Base-by-base conservation (phyloP, 1,284 basidiomycete species). In the Trichosporon coremiiforme region DNA sequence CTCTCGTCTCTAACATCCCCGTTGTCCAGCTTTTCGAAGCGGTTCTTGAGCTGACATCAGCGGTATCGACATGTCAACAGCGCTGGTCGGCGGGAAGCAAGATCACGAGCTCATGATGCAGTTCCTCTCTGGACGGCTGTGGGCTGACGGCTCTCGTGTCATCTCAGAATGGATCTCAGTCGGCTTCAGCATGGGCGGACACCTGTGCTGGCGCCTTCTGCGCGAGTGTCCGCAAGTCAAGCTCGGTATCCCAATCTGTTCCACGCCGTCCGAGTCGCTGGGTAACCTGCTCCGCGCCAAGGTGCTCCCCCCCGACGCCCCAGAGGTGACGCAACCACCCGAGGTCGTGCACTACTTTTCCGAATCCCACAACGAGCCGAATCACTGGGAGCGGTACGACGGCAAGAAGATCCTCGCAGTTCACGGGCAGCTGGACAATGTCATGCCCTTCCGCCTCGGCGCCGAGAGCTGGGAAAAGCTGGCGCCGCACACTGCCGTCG, bases 91-190 rank as follows among this genome's bases (percentile, higher is more conserved):
- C 47, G 71, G 69, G 6, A 38, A 38, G 7, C 67, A 70, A 35
- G 94, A 96, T 77, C 87, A 93, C 8, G 90, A 90, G 0, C 90
- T 90, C 82, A 79, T 96, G 68, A 90, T 95, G 73, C 92, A 95
- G 79, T 90, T 93, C 77, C 85, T 96, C 2, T 88, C 90, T 0
- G 79, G 89, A 0, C 91, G 90, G 79, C 82, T 96, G n/a, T 96
- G 91, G 78, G 92, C 93, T 0, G 76, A 84, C 25, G 88, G 85
- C 12, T 89, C 94, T 73, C 85, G 88, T 10, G 80, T 76, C 3
- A 87, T 96, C 53, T 85, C 84, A 4, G 86, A 89, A 70, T 95
- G 89, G 89, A 88, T 89, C 38, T 77, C 82, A 10, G 84, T 85
- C 0, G 87, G 87, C 3, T 82, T 86, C 67, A 85, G 84, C 1